A percentile compares a stretch with the other conserved stretches of the same genome.
Evolutionary conservation across 371 early-diverging fungal species (phyloP).

Genomic region (Aphelidium insulamus): DNA sequence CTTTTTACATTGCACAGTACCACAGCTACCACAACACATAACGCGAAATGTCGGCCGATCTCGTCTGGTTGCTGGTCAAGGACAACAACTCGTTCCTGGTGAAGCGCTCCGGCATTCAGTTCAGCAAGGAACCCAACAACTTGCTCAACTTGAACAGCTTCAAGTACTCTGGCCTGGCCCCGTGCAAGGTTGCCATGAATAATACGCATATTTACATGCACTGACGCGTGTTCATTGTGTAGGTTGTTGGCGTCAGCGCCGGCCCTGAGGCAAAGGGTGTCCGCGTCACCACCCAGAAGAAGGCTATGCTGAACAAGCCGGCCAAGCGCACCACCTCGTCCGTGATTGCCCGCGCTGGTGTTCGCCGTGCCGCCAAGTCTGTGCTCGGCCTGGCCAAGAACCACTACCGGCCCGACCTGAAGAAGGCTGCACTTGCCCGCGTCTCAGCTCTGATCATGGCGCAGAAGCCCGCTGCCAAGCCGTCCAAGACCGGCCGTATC

Average conservation of each 20-base stretch:
- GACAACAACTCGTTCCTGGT: slow-evolving; percentile 69
- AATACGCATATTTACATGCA: not conserved
- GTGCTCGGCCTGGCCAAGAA: slow-evolving; percentile 37
- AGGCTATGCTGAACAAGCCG: slow-evolving; percentile 22
- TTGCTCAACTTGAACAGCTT: slow-evolving; percentile 57
- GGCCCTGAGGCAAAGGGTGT: slow-evolving; percentile 33
- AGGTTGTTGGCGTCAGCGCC: slow-evolving; percentile 37
- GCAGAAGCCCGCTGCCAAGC: slow-evolving; percentile 14
- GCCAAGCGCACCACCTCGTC: slow-evolving; percentile 25
- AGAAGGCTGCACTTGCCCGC: slow-evolving; percentile 60
- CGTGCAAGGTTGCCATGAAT: slow-evolving; percentile 31
- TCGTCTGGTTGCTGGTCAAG: slow-evolving; percentile 62
- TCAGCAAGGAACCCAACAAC: slow-evolving; percentile 63
- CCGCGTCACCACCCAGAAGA: slow-evolving; percentile 34
- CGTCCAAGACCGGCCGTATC: no score
- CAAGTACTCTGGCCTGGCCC: slow-evolving; percentile 68
- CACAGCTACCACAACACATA: not conserved
- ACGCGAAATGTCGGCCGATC: slow-evolving; percentile 33
- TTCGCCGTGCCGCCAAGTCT: slow-evolving; percentile 41
- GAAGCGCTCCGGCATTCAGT: slow-evolving; percentile 56
- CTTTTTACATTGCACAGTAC: no score
- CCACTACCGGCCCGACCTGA: slow-evolving; percentile 57
- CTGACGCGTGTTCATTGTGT: slow-evolving; percentile 1
- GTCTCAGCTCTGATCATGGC: slow-evolving; percentile 38
- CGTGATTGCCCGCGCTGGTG: slow-evolving; percentile 34